Percentiles rank a stretch among this genome's conserved stretches.
Conservation (phyloP, 2,329 filamentous ascomycete species). For the Penicillium sp. region DNA sequence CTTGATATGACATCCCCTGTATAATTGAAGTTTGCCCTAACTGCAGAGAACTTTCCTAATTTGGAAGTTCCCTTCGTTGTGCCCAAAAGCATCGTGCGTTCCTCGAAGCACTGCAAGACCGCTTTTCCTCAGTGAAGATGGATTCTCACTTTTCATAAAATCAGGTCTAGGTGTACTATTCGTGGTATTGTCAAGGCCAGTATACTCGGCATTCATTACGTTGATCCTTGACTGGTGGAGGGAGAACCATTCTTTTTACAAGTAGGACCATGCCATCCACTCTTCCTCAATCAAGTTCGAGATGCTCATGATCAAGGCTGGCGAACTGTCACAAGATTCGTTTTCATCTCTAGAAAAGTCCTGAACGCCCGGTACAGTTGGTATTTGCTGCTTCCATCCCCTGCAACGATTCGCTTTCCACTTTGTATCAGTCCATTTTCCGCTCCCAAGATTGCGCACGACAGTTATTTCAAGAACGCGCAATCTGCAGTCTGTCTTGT, state of each 20-base stretch:
- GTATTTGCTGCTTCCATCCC: background rate
- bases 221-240: no score
- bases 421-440: background rate
- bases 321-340: background rate
- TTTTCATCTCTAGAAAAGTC: background rate
- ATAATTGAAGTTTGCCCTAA: no score
- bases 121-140: no score
- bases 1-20: no score
- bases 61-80: background rate
- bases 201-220: no score
- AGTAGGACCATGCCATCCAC: background rate
- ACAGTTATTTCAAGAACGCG: background rate
- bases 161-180: no score
- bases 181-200: no score
- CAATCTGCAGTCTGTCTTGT: background rate
- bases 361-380: background rate
- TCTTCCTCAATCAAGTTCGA: conserved; percentile 1
- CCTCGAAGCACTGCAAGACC: no score
- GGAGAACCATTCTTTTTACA: background rate
- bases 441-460: background rate
- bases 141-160: no score
- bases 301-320: background rate
- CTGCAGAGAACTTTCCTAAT: no score
- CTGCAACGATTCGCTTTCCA: background rate
- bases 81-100: background rate